A percentile compares a stretch with the other conserved stretches of the same genome.
These are phyloP conservation scores for Flaveria floridana DNA, from an alignment of 140 eudicot genomes.

Conservation along the genomic window DNA sequence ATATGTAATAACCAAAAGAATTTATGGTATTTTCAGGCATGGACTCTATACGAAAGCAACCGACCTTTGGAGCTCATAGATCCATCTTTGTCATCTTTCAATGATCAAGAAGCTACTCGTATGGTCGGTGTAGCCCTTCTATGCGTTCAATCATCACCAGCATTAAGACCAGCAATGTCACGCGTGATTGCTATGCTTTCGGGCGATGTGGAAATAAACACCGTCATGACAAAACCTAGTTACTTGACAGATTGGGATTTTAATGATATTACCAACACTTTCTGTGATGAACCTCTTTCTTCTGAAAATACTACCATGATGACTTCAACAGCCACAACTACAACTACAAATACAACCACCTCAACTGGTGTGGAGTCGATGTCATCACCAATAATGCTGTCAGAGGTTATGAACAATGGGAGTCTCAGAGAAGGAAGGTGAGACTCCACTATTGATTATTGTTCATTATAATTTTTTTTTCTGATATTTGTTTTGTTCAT, in stretches of 20 bases:
- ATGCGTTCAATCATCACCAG: conserved; percentile 58
- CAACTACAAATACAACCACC: conserved; percentile 27
- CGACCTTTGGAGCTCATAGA: conserved; percentile 42
- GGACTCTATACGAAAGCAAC: conserved; percentile 43
- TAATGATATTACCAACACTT: conserved; percentile 41
- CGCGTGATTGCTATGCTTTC: conserved; percentile 50
- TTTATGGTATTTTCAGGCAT: conserved; percentile 38
- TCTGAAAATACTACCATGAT: conserved; percentile 23
- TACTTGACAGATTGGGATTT: conserved; percentile 54
- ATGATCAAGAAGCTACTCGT: conserved; percentile 43
- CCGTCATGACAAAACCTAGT: conserved; percentile 46
- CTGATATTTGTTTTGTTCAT: not conserved
- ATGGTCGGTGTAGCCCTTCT: conserved; percentile 49
- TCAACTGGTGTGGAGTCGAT: conserved; percentile 31
- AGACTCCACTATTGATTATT: conserved; percentile 20
- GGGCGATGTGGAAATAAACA: conserved; percentile 42
- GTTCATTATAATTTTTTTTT: not conserved
- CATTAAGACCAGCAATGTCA: conserved; percentile 53
- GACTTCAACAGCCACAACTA: conserved; percentile 16
- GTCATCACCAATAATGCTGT: conserved; percentile 34
- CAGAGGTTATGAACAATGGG: conserved; percentile 26
- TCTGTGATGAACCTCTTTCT: conserved; percentile 24
- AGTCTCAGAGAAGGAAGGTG: conserved; percentile 40
- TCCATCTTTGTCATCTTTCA: conserved; percentile 27
- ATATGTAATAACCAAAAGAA: not conserved